phyloP scores from a whole-genome alignment of 129 eudicot genomes.

The Centella asiatica region DNA sequence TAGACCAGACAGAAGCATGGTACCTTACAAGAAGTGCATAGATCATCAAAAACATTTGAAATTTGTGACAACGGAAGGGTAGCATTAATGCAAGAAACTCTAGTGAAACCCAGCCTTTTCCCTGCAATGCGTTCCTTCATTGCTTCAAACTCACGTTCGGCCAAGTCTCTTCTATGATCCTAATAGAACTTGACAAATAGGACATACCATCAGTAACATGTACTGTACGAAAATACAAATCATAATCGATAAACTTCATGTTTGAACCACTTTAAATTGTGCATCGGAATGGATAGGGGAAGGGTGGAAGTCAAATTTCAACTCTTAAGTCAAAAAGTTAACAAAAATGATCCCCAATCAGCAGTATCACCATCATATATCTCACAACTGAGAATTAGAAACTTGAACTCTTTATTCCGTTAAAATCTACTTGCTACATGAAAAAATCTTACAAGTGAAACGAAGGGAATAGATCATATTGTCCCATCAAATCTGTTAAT shows the following conservation, averaged over 20 bases:
- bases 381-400: too few species aligned
- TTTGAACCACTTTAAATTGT: not conserved
- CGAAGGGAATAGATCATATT: too few species aligned
- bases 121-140: conserved; percentile 82
- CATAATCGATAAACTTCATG: not conserved
- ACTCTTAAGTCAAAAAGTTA: too few species aligned
- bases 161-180: conserved; percentile 90
- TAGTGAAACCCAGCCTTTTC: conserved; percentile 49
- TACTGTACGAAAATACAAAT: not conserved
- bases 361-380: too few species aligned
- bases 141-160: conserved; percentile 80
- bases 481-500: too few species aligned
- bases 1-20: not conserved
- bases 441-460: too few species aligned
- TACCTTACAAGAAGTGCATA: conserved; percentile 69
- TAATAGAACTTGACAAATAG: conserved; percentile 67
- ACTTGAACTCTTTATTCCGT: too few species aligned
- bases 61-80: conserved; percentile 52
- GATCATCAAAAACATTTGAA: conserved; percentile 35
- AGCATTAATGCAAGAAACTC: conserved; percentile 83
- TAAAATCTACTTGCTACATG: too few species aligned
- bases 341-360: too few species aligned
- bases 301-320: too few species aligned
- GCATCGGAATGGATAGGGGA: not conserved
- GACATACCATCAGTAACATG: conserved; percentile 41